Evolutionary conservation across 1,284 basidiomycete species (phyloP), one percentile per base, ranked within the genome.

Genomic region (Trametes hirsuta): DNA sequence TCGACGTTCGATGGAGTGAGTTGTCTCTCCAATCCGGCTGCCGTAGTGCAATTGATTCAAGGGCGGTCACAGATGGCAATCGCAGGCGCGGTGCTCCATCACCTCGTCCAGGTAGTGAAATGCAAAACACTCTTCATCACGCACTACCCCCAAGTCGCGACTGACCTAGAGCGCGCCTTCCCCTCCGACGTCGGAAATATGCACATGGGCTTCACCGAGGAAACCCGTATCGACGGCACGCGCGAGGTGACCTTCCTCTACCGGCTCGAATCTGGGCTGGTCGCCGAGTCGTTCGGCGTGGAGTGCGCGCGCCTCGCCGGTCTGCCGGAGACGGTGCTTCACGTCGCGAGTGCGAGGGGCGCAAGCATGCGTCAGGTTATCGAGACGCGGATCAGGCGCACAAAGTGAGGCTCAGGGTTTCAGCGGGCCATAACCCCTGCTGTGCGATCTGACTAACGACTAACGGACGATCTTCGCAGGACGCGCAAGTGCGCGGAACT

Each of bases 81-180:
- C 59, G 92, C 93, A 11, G 80, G 85, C 56, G 91, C 93, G 1
- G 90, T 91, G 0, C 77, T 97, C 50, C 84, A 92, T 50, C 84
- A 94, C 60, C 80, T 97, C 3, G 81, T 91, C 2, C 75, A 83
- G 65, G 74, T 73, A 0, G 82, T 81, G 25, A 82, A 82, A 63
- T 90, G 90, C 77, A 92, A 91, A 72, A 94, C 93, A 0, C 76
- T 97, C n/a, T 97, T 97, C 73, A 95, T 97, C 66, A 97, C 95
- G 0, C 95, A 97, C 71, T 97, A 96, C 69, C 94, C 94, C 1
- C 78, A 87, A 67, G 77, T 94, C 55, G 84, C 89, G 57, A 76
- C 81, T 55, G 84, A 84, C 44, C 66, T 88, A 11, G 81, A 83
- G 64, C 77, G 77, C 34, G 79, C 77, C 59, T 87, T 82, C 69